phyloP scores from a whole-genome alignment of 805 yeast genomes.

The Nakazawaea holstii region DNA sequence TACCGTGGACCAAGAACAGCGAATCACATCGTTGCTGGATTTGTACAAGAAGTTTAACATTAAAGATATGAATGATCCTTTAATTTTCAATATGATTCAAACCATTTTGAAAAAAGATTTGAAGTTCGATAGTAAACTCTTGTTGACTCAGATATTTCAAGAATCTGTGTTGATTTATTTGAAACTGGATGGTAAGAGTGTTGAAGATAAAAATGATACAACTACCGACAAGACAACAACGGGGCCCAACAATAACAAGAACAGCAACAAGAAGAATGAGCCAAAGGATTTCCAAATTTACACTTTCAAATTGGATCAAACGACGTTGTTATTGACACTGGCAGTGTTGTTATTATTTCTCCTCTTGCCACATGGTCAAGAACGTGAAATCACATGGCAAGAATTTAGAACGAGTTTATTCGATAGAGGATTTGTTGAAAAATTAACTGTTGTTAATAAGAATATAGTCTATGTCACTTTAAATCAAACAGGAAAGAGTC shows the following conservation, averaged over 20 bases:
- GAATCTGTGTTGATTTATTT: conserved; percentile 25
- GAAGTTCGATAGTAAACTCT: conserved; percentile 5
- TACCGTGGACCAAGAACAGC: neutral
- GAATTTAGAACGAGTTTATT: conserved; percentile 79
- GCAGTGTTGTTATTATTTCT: conserved; percentile 9
- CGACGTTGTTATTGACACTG: neutral
- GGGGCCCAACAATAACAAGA: too few relatives aligned
- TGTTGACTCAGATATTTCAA: conserved; percentile 10
- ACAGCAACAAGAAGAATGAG: neutral
- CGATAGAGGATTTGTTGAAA: conserved; percentile 73
- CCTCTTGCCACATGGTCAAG: neutral
- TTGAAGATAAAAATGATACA: neutral
- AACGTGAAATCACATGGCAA: conserved; percentile 40
- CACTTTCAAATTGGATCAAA: conserved; percentile 8
- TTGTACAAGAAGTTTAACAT: conserved; percentile 8
- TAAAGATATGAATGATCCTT: conserved; percentile 9
- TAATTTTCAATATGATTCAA: conserved; percentile 9
- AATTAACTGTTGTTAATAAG: conserved; percentile 68
- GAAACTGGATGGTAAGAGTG: conserved; percentile 13
- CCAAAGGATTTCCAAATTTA: neutral
- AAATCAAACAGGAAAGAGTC: conserved; percentile 32
- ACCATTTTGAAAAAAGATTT: conserved; percentile 7
- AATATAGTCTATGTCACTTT: conserved; percentile 67
- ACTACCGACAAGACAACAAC: too few relatives aligned
- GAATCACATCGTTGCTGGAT: conserved; percentile 8